Base-by-base conservation (phyloP, 2,329 filamentous ascomycete genomes). In the Colletotrichum sp. region DNA sequence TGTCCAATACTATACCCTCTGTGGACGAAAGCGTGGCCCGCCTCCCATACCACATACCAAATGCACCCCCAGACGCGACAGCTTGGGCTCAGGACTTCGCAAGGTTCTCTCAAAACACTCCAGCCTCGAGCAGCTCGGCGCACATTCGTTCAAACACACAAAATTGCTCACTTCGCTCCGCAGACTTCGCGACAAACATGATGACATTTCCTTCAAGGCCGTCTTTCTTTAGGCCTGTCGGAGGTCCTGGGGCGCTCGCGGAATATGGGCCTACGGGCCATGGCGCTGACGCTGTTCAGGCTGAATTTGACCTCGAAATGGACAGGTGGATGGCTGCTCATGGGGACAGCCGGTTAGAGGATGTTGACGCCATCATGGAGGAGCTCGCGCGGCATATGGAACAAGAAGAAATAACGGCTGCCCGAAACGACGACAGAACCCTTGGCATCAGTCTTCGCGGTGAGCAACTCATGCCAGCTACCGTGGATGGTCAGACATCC, bases 281-380 rank as follows among this genome's bases (percentile, higher is more conserved):
- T 32, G 34, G 11, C 25, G 25, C 36, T 22, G 27, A 28, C n/a
- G 55, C 22, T 4, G 77, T 77, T 6, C 81, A 83, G 64, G 78
- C 81, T 16, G 84, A 86, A n/a, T 86, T 87, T 39, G 82, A 86
- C 65, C 77, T 82, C 48, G 85, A 88, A 57, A 85, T 88, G 82
- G 81, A 82, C 8, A 80, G 79, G 28, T 88, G 86, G 86, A 85
- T 87, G 82, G 81, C 83, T 0, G 80, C 71, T 16, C 83, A 88
- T 59, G 81, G 82, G 25, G 74, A 52, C 48, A 65, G 79, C 8
- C 75, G 82, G 55, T 86, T 87, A 81, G 80, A 82, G 28, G 81
- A 86, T 36, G 85, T 87, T 5, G 85, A 87, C 66, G 85, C 84
- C 25, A 83, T 84, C 69, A 87, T 88, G 84, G 85, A 87, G 44